A percentile compares a stretch with the other conserved stretches of the same genome.
Evolutionary conservation across 2,329 filamentous ascomycete genomes (phyloP).

Genomic region (Hysterium pulicare): DNA sequence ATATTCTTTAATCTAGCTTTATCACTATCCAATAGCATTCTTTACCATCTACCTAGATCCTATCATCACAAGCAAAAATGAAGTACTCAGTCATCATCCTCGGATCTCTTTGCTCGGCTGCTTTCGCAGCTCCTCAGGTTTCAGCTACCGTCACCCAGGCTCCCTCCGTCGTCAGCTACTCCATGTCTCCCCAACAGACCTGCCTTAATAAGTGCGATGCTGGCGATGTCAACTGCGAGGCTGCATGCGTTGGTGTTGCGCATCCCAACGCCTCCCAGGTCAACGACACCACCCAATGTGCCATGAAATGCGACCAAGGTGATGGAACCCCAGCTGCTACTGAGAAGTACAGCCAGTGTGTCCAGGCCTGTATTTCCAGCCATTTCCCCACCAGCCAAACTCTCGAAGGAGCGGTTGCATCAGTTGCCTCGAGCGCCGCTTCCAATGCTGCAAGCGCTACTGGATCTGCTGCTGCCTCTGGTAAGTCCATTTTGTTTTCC

Average conservation of each 20-base stretch:
- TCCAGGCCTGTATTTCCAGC: constrained; percentile 48
- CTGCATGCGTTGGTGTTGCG: constrained; percentile 50
- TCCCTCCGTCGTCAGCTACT: constrained; percentile 28
- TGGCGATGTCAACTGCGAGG: constrained; percentile 51
- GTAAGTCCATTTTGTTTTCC: constrained; percentile 9
- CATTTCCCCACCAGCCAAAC: constrained; percentile 46
- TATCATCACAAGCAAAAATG: constrained; percentile 26
- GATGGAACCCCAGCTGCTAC: constrained; percentile 46
- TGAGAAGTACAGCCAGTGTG: constrained; percentile 46
- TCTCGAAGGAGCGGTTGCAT: constrained; percentile 8
- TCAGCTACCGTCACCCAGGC: constrained; percentile 31
- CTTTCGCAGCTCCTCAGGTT: constrained; percentile 40
- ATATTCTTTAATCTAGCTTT: too few species aligned
- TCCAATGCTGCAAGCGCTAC: constrained; percentile 17
- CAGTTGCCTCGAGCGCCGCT: constrained; percentile 16
- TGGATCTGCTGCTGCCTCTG: constrained; percentile 15
- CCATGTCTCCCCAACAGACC: constrained; percentile 27
- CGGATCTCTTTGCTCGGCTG: constrained; percentile 44
- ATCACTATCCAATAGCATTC: constrained; percentile 1
- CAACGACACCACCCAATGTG: constrained; percentile 52
- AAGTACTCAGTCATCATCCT: constrained; percentile 45
- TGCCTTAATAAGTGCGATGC: constrained; percentile 38
- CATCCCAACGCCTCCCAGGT: constrained; percentile 50
- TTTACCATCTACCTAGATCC: not conserved
- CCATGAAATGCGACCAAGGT: constrained; percentile 52